These are phyloP conservation scores for Aspergillus glaucus DNA, from an alignment of 2,329 filamentous ascomycete genomes.

Conservation along the genomic window DNA sequence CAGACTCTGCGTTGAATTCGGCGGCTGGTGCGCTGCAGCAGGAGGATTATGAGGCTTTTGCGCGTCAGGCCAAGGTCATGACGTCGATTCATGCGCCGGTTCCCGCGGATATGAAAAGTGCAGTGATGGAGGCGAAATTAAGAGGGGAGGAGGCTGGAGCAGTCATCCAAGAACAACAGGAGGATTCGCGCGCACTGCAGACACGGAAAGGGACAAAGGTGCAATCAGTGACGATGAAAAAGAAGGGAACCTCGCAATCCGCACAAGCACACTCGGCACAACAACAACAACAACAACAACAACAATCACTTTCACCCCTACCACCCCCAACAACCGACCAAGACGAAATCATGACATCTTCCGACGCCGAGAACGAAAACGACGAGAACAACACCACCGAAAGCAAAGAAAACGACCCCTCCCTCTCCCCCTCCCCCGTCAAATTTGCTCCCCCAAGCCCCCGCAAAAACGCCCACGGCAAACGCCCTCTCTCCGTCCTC, in stretches of 20 bases:
- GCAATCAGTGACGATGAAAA: conserved; percentile 28
- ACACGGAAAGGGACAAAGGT: conserved; percentile 10
- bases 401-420: conserved; percentile 47
- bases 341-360: conserved; percentile 16
- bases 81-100: conserved; percentile 55
- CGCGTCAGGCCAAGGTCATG: conserved; percentile 54
- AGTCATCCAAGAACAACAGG: conserved; percentile 16
- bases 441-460: conserved; percentile 30
- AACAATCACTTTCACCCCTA: not conserved
- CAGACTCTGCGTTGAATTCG: conserved; percentile 58
- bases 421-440: conserved; percentile 33
- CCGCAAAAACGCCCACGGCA: conserved; percentile 31
- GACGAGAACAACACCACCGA: conserved; percentile 17
- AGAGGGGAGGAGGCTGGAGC: conserved; percentile 45
- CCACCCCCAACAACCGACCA: conserved; percentile 1
- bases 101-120: conserved; percentile 38
- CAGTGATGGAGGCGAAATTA: conserved; percentile 49
- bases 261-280: conserved; percentile 1
- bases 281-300: conserved; percentile 2
- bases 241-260: conserved; percentile 5
- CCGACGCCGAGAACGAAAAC: conserved; percentile 22
- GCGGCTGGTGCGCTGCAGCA: conserved; percentile 54
- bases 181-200: conserved; percentile 11
- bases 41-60: conserved; percentile 54
- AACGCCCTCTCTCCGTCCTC: conserved; percentile 40